Base-by-base conservation (phyloP, 257 asterid species). In the Jasminum sambac region DNA sequence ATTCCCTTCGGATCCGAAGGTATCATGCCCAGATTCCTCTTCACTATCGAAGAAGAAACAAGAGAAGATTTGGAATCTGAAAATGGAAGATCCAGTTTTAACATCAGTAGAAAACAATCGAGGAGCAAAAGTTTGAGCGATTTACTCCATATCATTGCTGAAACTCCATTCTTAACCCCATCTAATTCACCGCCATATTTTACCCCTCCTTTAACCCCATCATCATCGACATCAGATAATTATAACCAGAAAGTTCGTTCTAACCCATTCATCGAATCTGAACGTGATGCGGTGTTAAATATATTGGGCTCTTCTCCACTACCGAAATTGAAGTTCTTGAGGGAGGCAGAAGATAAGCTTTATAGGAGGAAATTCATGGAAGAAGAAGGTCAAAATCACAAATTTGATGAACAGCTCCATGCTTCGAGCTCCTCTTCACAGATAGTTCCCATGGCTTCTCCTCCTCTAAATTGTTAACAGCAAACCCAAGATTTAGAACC, bases 51-150 rank as follows among this genome's bases (percentile, higher is more conserved):
- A 52, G 96, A 89, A 60, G 96, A 87, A 76, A 85, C 96, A 0
- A 87, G 67, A 50, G 96, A 89, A 25, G 96, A 89, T 73, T 71
- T 89, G 90, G 96, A 89, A 17, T 84, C 92, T 57, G 91, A 84
- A 68, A 89, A 82, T 76, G 93, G 87, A 16, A 70, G 69, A 71
- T 79, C 87, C 2, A 76, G 79, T 38, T 75, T 44, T 17, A 68
- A 63, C 23, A 76, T 67, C 59, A 74, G 80, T 62, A 72, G 81
- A 1, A 80, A 76, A 61, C 69, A 83, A 12, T 80, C 89, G 44
- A 67, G 82, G 70, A 76, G 82, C n/a, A 78, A 74, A 34, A 83
- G 88, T 63, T 69, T 75, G 66, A 76, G 89, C 64, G 88, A 84
- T 74, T 30, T 86, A 2, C 64, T 85, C 57, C 87, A 81, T 23